A percentile compares a stretch with the other conserved stretches of the same genome.
phyloP scores from a whole-genome alignment of 2,329 filamentous ascomycete species.

The Calonectria henricotiae region DNA sequence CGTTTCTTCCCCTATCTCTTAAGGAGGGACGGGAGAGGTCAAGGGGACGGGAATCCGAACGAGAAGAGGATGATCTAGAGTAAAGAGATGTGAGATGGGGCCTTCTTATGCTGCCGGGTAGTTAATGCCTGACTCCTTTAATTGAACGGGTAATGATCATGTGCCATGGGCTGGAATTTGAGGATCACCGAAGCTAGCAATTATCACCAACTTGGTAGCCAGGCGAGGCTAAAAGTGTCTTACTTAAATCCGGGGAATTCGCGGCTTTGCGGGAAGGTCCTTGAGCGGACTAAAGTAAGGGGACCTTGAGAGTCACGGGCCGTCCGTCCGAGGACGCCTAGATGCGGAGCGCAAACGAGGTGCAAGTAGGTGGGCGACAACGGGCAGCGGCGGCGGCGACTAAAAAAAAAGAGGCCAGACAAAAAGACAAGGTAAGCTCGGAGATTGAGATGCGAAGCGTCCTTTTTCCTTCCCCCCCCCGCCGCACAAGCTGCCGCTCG shows the following conservation, averaged over 20 bases:
- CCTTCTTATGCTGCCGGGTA: slow-evolving; percentile 10
- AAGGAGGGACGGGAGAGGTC: neutral
- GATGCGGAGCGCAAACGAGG: slow-evolving; percentile 23
- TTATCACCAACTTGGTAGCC: neutral
- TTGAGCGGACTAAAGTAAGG: neutral
- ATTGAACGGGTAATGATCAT: slow-evolving; percentile 9
- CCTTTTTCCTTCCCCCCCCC: slow-evolving; percentile 24
- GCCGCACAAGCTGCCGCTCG: slow-evolving; percentile 40
- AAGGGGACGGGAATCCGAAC: neutral
- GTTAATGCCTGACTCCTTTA: slow-evolving; percentile 7
- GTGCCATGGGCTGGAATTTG: slow-evolving; percentile 1
- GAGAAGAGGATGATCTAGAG: neutral
- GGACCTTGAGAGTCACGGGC: slow-evolving; percentile 33
- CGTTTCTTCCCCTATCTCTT: neutral
- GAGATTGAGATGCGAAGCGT: slow-evolving; percentile 46
- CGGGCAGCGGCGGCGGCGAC: slow-evolving; percentile 20
- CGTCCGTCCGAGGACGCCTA: slow-evolving; percentile 29
- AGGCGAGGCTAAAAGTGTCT: slow-evolving; percentile 9
- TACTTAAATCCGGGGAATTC: slow-evolving; percentile 31
- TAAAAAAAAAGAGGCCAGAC: slow-evolving; percentile 17
- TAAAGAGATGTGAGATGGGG: neutral
- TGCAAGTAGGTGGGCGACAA: slow-evolving; percentile 13
- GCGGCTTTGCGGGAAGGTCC: slow-evolving; percentile 23
- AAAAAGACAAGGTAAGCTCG: slow-evolving; percentile 19
- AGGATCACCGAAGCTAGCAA: neutral